Evolutionary conservation across 805 yeast genomes (phyloP).

Genomic region (Hyphopichia homilentoma): DNA sequence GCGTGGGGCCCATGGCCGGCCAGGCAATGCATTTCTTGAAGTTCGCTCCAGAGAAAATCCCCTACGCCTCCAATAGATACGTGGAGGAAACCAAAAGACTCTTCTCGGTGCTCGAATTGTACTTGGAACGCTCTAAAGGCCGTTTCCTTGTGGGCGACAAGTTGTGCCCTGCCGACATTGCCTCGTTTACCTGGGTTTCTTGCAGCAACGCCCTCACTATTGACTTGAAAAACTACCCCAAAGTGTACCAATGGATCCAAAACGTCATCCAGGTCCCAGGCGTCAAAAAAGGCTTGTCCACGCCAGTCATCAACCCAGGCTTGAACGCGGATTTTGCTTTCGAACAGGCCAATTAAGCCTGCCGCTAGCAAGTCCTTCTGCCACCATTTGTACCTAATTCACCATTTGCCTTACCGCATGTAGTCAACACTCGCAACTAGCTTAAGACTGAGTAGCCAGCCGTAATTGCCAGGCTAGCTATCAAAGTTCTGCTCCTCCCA

Average conservation of each 20-base stretch:
- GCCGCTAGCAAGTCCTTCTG: no score
- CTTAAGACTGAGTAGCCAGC: no score
- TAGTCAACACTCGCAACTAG: no score
- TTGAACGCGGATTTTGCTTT: slow-evolving; percentile 1
- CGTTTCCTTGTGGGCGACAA: slow-evolving; percentile 52
- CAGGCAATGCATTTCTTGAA: slow-evolving; percentile 43
- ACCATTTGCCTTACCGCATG: no score
- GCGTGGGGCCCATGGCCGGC: slow-evolving; percentile 55
- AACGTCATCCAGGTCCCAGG: slow-evolving; percentile 28
- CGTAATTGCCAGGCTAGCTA: no score
- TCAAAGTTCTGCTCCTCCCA: no score
- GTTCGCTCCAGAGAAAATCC: slow-evolving; percentile 43
- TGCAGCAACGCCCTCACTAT: slow-evolving; percentile 6
- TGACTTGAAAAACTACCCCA: slow-evolving; percentile 38
- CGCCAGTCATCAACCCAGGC: neutral
- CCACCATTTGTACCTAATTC: no score
- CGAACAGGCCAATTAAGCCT: no score
- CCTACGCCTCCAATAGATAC: slow-evolving; percentile 48
- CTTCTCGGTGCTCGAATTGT: slow-evolving; percentile 44
- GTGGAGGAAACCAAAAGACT: slow-evolving; percentile 44
- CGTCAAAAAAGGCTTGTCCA: slow-evolving; percentile 23
- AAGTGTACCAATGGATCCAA: slow-evolving; percentile 37
- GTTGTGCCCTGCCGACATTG: slow-evolving; percentile 52
- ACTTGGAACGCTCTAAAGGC: slow-evolving; percentile 43
- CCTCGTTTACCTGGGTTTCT: slow-evolving; percentile 25